Evolutionary conservation across 345 rosid species (phyloP), one percentile per base, ranked within the genome.

Genomic region (Brassica juncea): DNA sequence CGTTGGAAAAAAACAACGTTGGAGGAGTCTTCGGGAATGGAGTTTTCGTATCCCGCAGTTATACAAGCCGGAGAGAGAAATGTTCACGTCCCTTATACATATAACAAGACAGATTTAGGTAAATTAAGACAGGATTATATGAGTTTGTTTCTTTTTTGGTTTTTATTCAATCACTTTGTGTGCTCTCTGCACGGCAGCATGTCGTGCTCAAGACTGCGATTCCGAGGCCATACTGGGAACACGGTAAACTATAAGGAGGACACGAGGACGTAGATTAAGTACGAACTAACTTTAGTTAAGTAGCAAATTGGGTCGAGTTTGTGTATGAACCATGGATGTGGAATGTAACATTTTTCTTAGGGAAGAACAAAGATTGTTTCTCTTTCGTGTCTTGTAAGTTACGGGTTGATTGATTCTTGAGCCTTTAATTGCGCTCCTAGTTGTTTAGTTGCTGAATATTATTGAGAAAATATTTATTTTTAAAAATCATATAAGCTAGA

Each of bases 11-110:
- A 28, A 28, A 28, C 31, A 28, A 28, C 92, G 0, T 75, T 93
- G 58, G 97, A 91, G 78, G 90, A 91, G 3, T 74, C 84, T 16
- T 37, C 47, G 15, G 92, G 73, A 58, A 89, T 91, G 97, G 93
- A 95, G 68, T 95, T 93, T 76, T 95, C 98, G 2, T 93, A 95
- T 73, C 96, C 97, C 0, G 91, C 93, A 5, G 95, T 89, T 70
- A 90, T 95, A 82, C 99, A 92, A 87, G 90, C 91, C 66, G 82
- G 84, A 44, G 91, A 92, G 68, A 93, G 94, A 72, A 83, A 72
- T 62, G 80, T 94, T 75, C 99, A 91, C 80, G 73, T 94, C 80
- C 91, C 96, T 14, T 92, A 95, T 84, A 95, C 94, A 2, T 93
- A 93, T 75, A 86, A 89, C 66, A 87, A 96, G 83, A 90, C 91